phyloP scores from a whole-genome alignment of 2,329 filamentous ascomycete genomes.

The Boeremia exigua region DNA sequence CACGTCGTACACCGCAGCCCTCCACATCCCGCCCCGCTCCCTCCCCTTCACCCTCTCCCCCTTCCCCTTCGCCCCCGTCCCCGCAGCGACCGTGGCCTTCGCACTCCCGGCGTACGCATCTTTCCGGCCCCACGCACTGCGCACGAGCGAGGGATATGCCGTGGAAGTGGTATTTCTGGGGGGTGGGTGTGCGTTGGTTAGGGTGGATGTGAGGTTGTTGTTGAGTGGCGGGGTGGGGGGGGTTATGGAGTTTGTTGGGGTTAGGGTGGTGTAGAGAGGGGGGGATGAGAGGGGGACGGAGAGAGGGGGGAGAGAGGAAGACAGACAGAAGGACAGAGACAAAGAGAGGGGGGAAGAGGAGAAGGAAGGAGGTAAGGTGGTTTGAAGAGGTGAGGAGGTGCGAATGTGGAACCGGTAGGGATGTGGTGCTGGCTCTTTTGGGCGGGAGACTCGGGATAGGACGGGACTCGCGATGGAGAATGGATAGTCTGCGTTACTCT shows the following conservation, averaged over 20 bases:
- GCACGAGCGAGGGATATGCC: conserved; percentile 27
- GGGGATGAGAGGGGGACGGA: conserved; percentile 25
- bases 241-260: conserved; percentile 34
- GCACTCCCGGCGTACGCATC: conserved; percentile 40
- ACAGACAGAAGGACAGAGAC: too few species aligned
- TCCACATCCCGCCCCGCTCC: conserved; percentile 37
- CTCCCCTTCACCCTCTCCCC: conserved; percentile 28
- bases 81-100: too few species aligned
- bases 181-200: conserved; percentile 35
- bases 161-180: conserved; percentile 40
- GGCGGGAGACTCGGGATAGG: neutral
- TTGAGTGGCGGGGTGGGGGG: conserved; percentile 31
- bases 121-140: conserved; percentile 29
- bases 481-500: neutral
- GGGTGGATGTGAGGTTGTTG: conserved; percentile 36
- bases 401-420: too few species aligned
- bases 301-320: too few species aligned
- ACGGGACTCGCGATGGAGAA: neutral
- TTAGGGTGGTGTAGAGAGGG: conserved; percentile 23
- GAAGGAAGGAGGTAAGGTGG: too few species aligned
- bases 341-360: too few species aligned
- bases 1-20: too few species aligned
- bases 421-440: too few species aligned
- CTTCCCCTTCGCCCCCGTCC: too few species aligned
- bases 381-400: too few species aligned